Evolutionary conservation across 2,329 filamentous ascomycete genomes (phyloP).

Genomic region (Fusarium sterilihyphosum): DNA sequence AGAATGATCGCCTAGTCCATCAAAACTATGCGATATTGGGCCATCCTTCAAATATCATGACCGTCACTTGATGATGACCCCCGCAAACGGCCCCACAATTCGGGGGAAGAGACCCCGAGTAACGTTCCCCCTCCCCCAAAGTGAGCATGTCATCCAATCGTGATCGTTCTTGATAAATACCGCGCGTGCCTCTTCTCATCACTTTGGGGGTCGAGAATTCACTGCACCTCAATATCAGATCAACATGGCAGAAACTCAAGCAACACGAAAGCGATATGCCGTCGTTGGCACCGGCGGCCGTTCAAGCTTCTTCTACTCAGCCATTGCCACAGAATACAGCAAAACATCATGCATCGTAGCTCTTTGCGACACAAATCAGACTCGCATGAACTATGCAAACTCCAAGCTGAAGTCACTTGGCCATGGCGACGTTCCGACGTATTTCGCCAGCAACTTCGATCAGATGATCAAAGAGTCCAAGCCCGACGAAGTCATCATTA

Average conservation of each 20-base stretch:
- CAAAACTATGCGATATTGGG: neutral
- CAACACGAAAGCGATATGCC: conserved; percentile 58
- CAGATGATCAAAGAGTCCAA: conserved; percentile 65
- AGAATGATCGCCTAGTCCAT: neutral
- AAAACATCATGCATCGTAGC: conserved; percentile 62
- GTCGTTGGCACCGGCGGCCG: conserved; percentile 68
- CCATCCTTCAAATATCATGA: neutral
- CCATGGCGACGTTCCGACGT: conserved; percentile 62
- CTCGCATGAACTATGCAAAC: conserved; percentile 67
- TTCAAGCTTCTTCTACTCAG: conserved; percentile 69
- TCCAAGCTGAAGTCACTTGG: conserved; percentile 57
- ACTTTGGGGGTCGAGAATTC: neutral
- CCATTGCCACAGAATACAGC: conserved; percentile 63
- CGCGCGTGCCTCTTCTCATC: neutral
- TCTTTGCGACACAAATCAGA: conserved; percentile 69
- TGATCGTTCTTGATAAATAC: conserved; percentile 1
- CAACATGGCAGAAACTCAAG: conserved; percentile 13
- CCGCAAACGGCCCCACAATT: conserved; percentile 16
- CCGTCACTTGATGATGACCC: neutral
- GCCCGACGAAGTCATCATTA: conserved; percentile 70
- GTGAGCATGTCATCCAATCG: neutral
- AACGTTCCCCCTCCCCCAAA: conserved; percentile 7
- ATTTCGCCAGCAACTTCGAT: conserved; percentile 64
- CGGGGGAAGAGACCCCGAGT: conserved; percentile 26
- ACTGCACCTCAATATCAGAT: neutral